Evolutionary conservation across 306 rosid genomes (phyloP), one percentile per base, ranked within the genome.

Genomic region (Datisca glomerata): DNA sequence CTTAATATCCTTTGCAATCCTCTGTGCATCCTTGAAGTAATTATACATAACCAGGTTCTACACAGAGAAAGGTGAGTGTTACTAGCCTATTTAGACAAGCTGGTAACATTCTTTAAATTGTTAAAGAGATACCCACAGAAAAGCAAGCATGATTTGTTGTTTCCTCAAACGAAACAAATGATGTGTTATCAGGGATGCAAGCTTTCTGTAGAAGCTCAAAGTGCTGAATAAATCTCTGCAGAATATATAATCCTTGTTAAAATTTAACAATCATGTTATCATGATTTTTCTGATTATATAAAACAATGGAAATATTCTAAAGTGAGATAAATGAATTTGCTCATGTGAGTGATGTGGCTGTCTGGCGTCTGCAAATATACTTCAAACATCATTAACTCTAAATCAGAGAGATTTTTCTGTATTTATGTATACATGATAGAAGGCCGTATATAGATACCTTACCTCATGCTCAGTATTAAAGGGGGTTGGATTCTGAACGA

Each of bases 381-480:
- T n/a, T n/a, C n/a, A n/a, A n/a, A n/a, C n/a, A n/a, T n/a, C n/a
- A n/a, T n/a, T n/a, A n/a, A n/a, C n/a, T n/a, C n/a, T n/a, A n/a
- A n/a, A n/a, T n/a, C n/a, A n/a, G n/a, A n/a, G n/a, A n/a, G n/a
- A n/a, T n/a, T n/a, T n/a, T n/a, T n/a, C n/a, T n/a, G n/a, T n/a
- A n/a, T n/a, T n/a, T n/a, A n/a, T n/a, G n/a, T n/a, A n/a, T n/a
- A n/a, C n/a, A n/a, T n/a, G n/a, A n/a, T n/a, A n/a, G n/a, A n/a
- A n/a, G n/a, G n/a, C n/a, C n/a, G n/a, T n/a, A n/a, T n/a, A n/a
- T n/a, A n/a, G n/a, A n/a, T n/a, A n/a, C n/a, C 9, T 46, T 72
- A 89, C 97, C 97, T 84, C 97, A 11, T 84, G 75, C 65, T 84
- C 95, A 32, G 91, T 68, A 60, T 75, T 89, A 57, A 89, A 89